Conservation (phyloP, 352 stramenopile genomes). For the Phytopythium cucurbitacearum region DNA sequence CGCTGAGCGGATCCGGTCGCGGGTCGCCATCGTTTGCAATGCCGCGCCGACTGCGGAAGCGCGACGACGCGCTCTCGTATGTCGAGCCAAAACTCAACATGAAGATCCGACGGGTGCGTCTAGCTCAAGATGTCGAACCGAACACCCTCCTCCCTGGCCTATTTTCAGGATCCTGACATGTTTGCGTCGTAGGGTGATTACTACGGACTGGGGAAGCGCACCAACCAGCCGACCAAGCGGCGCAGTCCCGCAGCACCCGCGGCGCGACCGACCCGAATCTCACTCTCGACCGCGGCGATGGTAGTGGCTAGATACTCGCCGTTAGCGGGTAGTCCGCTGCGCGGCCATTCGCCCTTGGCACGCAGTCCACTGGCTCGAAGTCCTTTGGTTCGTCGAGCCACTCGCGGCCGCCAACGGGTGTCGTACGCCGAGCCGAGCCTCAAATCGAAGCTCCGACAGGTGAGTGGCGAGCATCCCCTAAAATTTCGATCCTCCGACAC, state of each 20-base stretch:
- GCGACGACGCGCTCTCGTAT: conserved; percentile 41
- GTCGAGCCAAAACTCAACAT: conserved; percentile 54
- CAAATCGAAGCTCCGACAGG: conserved; percentile 78
- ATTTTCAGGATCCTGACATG: neutral
- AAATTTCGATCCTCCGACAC: neutral
- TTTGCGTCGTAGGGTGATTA: conserved; percentile 43
- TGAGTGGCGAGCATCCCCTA: conserved; percentile 11
- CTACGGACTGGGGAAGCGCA: conserved; percentile 50
- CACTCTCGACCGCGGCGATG: too few relatives aligned
- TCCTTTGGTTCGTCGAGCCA: conserved; percentile 10
- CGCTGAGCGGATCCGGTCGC: too few relatives aligned
- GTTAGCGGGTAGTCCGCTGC: conserved; percentile 12
- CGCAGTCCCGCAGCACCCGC: conserved; percentile 8
- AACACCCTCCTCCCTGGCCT: too few relatives aligned
- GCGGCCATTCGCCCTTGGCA: conserved; percentile 1
- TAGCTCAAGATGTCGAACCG: neutral
- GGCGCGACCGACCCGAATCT: neutral
- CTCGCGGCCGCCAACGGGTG: conserved; percentile 27
- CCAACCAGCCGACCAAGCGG: conserved; percentile 8
- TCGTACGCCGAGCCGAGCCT: conserved; percentile 74
- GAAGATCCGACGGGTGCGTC: conserved; percentile 51
- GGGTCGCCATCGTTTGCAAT: neutral
- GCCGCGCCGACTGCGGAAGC: conserved; percentile 28
- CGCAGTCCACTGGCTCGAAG: too few relatives aligned
- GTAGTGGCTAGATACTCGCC: conserved; percentile 13